Evolutionary conservation across 2,329 filamentous ascomycete genomes (phyloP), one percentile per base, ranked within the genome.

Genomic region (Cladosporium sp.): DNA sequence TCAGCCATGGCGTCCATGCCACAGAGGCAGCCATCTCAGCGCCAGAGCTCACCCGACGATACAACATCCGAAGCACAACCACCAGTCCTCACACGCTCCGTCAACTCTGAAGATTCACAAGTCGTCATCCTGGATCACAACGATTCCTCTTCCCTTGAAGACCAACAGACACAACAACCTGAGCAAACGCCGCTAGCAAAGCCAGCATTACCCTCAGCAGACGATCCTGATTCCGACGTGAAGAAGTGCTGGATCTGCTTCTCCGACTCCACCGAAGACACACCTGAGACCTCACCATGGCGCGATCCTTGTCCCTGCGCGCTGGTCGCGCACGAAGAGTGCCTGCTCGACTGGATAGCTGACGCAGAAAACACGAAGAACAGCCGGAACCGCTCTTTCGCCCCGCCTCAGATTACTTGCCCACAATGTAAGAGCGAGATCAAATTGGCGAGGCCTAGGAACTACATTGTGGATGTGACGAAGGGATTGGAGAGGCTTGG

Each of bases 281-380:
- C 77, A n/a, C 81, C 82, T 8, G 78, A 80, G 12, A 82, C 82
- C 25, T 80, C 80, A 1, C 80, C 82, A 65, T 99, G 94, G 93
- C 86, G 90, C 45, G 89, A 88, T 57, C 92, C 94, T 1, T 99
- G 94, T 72, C 88, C 88, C 0, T 99, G 94, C 75, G 92, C 90
- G 12, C 81, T 99, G 39, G 89, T 90, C 58, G 94, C 92, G 1
- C 94, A 99, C 72, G 92, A 97, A 72, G 84, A 86, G 61, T 96
- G 92, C 72, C 82, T 97, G 64, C 80, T 97, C 39, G 88, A 91
- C 68, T 99, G 92, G 92, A 88, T 97, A 17, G 88, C 90, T n/a
- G 91, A 96, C 70, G 84, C 91, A 70, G 92, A 97, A 75, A 79
- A 82, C 20, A 83, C 83, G 1, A 81, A 77, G 38, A 75, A 82